phyloP scores from a whole-genome alignment of 1,284 basidiomycete species.

The Fistulina hepatica region DNA sequence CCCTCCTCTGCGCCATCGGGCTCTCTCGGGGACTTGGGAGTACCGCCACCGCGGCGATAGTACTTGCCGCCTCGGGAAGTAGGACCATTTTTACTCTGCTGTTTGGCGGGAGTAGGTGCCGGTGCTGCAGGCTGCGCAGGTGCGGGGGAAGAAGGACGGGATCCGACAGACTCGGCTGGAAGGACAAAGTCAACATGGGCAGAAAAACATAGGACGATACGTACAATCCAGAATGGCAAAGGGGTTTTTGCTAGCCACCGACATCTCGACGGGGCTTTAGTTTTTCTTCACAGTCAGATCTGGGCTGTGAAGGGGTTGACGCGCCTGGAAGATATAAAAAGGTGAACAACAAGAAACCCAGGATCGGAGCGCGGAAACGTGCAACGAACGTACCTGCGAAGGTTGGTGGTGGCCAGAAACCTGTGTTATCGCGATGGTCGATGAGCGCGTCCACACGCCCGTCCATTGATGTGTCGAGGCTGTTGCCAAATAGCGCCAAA shows the following conservation, averaged over 20 bases:
- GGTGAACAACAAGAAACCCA: conserved; percentile 1
- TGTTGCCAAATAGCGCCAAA: no score
- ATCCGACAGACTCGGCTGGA: conserved; percentile 35
- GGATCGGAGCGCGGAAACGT: no score
- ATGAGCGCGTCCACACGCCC: no score
- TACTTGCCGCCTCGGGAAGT: conserved; percentile 65
- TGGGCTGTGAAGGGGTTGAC: conserved; percentile 15
- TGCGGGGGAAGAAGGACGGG: conserved; percentile 30
- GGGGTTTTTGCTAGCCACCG: conserved; percentile 77
- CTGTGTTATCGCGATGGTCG: no score
- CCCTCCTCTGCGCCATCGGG: conserved; percentile 25
- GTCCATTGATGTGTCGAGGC: no score
- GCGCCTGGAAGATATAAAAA: conserved; percentile 3
- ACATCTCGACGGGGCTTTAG: no score
- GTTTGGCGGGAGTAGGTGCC: conserved; percentile 29
- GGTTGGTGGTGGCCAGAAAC: no score
- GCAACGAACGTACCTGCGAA: no score
- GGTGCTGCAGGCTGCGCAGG: conserved; percentile 31
- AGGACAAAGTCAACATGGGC: conserved; percentile 12
- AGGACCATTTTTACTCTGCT: conserved; percentile 46
- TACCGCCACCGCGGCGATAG: conserved; percentile 53
- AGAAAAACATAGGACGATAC: conserved; percentile 19
- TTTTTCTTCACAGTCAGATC: conserved; percentile 35
- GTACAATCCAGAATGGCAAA: conserved; percentile 70
- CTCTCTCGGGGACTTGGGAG: conserved; percentile 23